Base-by-base conservation (phyloP, 768 basidiomycete species). In the Leccinum imitatum region DNA sequence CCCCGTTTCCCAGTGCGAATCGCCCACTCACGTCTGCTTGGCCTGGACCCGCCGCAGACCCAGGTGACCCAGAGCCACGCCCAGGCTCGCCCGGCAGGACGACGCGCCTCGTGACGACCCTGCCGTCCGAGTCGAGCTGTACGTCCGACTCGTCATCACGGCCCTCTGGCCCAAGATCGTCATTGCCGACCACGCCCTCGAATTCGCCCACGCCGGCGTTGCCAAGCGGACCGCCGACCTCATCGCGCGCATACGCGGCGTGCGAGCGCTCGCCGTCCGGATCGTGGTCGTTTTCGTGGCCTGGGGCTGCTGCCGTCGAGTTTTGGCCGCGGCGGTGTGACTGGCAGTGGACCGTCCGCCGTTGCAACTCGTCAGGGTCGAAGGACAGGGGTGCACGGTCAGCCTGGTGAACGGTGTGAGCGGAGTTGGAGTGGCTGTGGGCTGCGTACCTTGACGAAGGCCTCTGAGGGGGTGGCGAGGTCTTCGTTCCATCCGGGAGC, bases 401-500 rank as follows among this genome's bases (percentile, higher is more conserved):
- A 0, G 74, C 73, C 73, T 73, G 33, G 9, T 30, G 9, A 19
- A 48, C 47, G 19, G 17, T 25, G 51, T 53, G 9, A 17, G 30
- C 14, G 7, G 17, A 35, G 19, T 17, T 15, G 3, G n/a, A 9
- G 15, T 17, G 17, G n/a, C 7, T 13, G 19, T 7, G 13, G 15
- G 6, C 6, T 13, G 31, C n/a, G 51, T 51, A 83, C 87, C 80
- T 90, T 89, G 50, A 89, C 76, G 17, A 75, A 72, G 4, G 89
- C 88, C 71, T 90, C 88, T 2, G 89, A 89, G 11, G 78, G 61
- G 57, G 79, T 81, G 0, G 88, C 88, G 13, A 90, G 79, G 25
- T 72, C 69, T 64, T 90, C 88, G 61, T 89, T 89, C 88, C 88
- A 90, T 1, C 87, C 88, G 3, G 87, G 87, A 0, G 87, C 86